These are phyloP conservation scores for Penicillium waksmanii DNA, from an alignment of 495 filamentous ascomycete genomes.

Conservation along the genomic window DNA sequence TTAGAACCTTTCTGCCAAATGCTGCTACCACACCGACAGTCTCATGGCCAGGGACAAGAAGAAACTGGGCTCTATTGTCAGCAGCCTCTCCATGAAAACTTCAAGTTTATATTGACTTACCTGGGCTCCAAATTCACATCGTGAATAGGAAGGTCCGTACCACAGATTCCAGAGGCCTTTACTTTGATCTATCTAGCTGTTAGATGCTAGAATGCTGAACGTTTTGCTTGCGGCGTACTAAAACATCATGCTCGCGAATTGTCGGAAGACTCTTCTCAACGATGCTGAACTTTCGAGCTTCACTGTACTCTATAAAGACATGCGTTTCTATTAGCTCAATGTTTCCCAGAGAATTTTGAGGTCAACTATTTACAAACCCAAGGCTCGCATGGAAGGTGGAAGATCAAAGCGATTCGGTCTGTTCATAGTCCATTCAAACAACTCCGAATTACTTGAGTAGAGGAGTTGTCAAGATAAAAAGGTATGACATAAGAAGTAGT, in stretches of 20 bases:
- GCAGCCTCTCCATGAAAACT: background rate
- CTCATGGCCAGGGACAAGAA: conserved; percentile 57
- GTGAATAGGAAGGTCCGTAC: conserved; percentile 69
- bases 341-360: background rate
- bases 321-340: background rate
- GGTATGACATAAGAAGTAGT: too few relatives aligned
- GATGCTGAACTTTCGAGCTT: conserved; percentile 47
- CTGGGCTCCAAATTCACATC: conserved; percentile 65
- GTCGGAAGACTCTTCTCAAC: conserved; percentile 64
- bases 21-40: conserved; percentile 58
- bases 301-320: background rate
- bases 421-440: background rate
- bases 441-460: background rate
- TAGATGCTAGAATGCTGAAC: background rate
- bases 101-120: conserved; percentile 38
- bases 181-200: conserved; percentile 42
- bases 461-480: too few relatives aligned
- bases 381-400: background rate
- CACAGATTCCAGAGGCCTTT: conserved; percentile 72
- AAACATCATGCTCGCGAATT: conserved; percentile 61
- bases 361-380: background rate
- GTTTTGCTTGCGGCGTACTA: conserved; percentile 36
- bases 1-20: conserved; percentile 61
- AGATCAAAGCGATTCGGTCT: background rate
- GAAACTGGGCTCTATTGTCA: conserved; percentile 45